Percentiles rank a stretch among this genome's conserved stretches.
phyloP scores from a whole-genome alignment of 2,329 filamentous ascomycete species.

The Waltergamsia citrina region DNA sequence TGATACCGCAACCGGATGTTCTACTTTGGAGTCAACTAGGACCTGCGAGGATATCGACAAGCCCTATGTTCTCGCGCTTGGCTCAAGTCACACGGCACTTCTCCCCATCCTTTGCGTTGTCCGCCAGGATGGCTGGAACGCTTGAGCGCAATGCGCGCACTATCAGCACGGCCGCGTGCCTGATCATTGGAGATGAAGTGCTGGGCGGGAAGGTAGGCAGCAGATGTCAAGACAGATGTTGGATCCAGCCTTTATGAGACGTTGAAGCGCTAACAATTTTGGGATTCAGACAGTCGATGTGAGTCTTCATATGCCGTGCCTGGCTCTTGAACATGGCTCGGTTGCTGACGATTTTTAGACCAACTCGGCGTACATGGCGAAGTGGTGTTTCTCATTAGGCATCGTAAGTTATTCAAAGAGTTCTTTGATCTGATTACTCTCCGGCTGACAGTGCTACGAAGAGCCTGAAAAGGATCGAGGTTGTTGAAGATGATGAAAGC shows the following conservation, averaged over 20 bases:
- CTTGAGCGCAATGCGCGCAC: constrained; percentile 49
- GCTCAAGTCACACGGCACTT: constrained; percentile 67
- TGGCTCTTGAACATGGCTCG: background rate
- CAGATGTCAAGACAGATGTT: too few relatives aligned
- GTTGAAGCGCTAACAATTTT: background rate
- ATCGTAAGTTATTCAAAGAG: constrained; percentile 34
- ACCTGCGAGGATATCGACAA: background rate
- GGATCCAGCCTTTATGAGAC: too few relatives aligned
- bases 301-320: constrained; percentile 11
- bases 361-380: constrained; percentile 55
- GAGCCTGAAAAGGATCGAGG: constrained; percentile 78
- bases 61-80: constrained; percentile 67
- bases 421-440: background rate
- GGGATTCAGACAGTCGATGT: constrained; percentile 28
- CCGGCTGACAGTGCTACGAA: constrained; percentile 18
- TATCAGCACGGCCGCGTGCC: constrained; percentile 82
- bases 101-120: constrained; percentile 14
- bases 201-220: constrained; percentile 87
- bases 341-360: constrained; percentile 31
- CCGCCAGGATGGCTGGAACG: constrained; percentile 29
- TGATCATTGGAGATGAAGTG: constrained; percentile 97
- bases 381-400: constrained; percentile 53
- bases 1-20: too few relatives aligned
- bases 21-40: background rate
- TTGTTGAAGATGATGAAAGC: constrained; percentile 83